Conservation (phyloP, 106 monocot genomes). For the Dendrobium chrysotoxum region DNA sequence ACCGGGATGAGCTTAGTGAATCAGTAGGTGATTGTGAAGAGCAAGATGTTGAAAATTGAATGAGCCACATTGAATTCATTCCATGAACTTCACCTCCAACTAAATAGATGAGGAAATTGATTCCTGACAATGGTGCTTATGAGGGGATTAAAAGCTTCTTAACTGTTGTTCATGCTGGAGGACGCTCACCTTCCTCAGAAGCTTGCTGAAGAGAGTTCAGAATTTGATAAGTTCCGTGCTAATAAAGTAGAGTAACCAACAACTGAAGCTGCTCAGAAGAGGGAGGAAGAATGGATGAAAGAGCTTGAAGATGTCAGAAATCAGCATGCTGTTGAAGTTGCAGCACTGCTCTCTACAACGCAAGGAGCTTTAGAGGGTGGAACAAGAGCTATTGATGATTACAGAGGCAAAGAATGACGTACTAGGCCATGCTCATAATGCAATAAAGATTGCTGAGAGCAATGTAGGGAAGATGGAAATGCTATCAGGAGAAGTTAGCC, state of each 20-base stretch:
- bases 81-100: no score
- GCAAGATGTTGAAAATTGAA: no score
- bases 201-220: constrained; percentile 54
- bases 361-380: constrained; percentile 56
- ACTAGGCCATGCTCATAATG: constrained; percentile 21
- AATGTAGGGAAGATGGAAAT: constrained; percentile 59
- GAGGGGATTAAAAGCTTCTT: no score
- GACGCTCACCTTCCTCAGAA: constrained; percentile 65
- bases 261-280: constrained; percentile 51
- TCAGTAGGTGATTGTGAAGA: no score
- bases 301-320: constrained; percentile 45
- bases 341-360: constrained; percentile 30
- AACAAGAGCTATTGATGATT: constrained; percentile 45
- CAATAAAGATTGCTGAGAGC: constrained; percentile 11
- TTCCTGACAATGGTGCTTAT: no score
- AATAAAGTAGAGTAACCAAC: constrained; percentile 69
- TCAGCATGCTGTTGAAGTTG: constrained; percentile 45
- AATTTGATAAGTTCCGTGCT: constrained; percentile 72
- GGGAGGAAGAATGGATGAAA: constrained; percentile 46
- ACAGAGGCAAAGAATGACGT: constrained; percentile 56
- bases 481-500: constrained; percentile 44
- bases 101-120: no score
- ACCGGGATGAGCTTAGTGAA: no score
- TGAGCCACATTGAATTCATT: no score
- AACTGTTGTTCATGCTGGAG: no score